Evolutionary conservation across 305 asterid species (phyloP).

Genomic region (Fraxinus paxiana): DNA sequence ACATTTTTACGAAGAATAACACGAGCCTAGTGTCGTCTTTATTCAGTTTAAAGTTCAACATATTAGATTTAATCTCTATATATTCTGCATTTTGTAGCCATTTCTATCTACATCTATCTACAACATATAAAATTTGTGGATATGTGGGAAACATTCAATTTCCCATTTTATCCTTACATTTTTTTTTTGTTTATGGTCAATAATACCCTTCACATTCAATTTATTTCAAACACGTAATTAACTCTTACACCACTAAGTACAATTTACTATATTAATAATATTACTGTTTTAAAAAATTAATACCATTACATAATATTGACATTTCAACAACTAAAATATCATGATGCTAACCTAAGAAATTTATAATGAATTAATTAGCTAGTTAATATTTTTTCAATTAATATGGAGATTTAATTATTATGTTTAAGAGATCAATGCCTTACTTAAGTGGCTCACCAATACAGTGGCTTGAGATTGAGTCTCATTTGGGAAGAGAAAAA

Average conservation of each 20-base stretch:
- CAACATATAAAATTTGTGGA: not conserved
- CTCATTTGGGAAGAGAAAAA: not conserved
- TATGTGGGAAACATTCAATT: not conserved
- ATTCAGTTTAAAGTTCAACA: not conserved
- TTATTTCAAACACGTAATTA: not conserved
- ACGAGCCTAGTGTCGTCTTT: not conserved
- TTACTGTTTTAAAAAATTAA: too few relatives aligned
- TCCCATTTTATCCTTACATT: not conserved
- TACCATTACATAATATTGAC: not conserved
- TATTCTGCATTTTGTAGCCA: not conserved
- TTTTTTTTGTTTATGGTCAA: not conserved
- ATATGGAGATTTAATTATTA: not conserved
- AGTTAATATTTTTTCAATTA: not conserved
- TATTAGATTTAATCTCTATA: not conserved
- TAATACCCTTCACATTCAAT: not conserved
- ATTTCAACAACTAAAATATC: not conserved
- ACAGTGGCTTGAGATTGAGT: not conserved
- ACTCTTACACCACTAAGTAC: not conserved
- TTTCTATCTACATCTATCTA: not conserved
- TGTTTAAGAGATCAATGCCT: not conserved
- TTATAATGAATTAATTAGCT: not conserved
- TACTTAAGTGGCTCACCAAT: not conserved
- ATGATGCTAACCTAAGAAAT: not conserved
- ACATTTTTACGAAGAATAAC: conserved; percentile 20
- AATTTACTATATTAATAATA: too few relatives aligned